Conservation (phyloP, 108 stramenopile genomes). For the Schizochytrium sp. region DNA sequence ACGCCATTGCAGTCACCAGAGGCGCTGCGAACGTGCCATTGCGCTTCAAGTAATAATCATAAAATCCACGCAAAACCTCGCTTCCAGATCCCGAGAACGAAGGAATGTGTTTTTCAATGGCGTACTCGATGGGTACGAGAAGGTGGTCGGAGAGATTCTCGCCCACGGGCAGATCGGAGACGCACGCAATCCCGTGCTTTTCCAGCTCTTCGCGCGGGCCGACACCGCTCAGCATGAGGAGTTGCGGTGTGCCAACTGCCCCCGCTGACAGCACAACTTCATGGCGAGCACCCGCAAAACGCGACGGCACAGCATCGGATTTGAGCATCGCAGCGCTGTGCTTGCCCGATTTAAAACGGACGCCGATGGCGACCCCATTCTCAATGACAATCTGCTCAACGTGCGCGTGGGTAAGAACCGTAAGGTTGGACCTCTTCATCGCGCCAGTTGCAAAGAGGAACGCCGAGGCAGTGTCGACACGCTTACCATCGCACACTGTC, state of each 20-base stretch:
- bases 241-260: conserved; percentile 58
- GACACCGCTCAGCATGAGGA: conserved; percentile 54
- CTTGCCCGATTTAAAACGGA: neutral
- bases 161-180: conserved; percentile 49
- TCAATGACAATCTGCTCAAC: neutral
- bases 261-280: conserved; percentile 63
- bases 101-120: neutral
- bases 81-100: neutral
- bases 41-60: neutral
- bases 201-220: conserved; percentile 34
- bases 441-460: neutral
- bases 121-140: neutral
- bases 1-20: neutral
- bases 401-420: neutral
- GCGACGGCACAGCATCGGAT: neutral
- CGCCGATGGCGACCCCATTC: neutral
- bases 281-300: neutral
- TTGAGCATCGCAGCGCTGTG: neutral
- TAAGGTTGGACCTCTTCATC: neutral
- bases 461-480: neutral
- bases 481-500: neutral
- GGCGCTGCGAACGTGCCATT: neutral
- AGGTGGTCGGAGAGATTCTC: conserved; percentile 53
- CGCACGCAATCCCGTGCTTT: conserved; percentile 23
- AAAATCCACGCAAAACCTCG: neutral